Evolutionary conservation across 495 filamentous ascomycete species (phyloP).

Genomic region (Emericellopsis terricola): DNA sequence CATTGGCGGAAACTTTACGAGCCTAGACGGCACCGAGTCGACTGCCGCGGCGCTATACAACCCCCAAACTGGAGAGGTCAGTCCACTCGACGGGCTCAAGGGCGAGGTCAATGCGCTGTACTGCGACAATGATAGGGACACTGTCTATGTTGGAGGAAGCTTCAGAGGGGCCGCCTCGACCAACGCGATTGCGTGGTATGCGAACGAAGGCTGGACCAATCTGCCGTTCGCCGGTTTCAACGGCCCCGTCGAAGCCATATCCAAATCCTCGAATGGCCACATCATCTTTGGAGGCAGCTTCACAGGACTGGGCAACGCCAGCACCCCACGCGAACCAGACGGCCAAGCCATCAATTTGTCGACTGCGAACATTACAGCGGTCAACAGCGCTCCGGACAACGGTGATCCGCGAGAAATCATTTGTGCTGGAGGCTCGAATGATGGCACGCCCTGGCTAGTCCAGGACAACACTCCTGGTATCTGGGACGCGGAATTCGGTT

Average conservation of each 20-base stretch:
- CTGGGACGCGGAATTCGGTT: constrained; percentile 71
- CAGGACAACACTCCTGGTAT: constrained; percentile 62
- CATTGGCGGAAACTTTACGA: constrained; percentile 93
- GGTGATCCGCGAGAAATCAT: constrained; percentile 68
- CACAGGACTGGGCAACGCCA: constrained; percentile 71
- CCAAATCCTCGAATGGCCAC: constrained; percentile 57
- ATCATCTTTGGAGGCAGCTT: constrained; percentile 91
- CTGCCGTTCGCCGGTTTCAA: constrained; percentile 89
- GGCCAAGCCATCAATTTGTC: constrained; percentile 71
- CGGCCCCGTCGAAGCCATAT: constrained; percentile 76
- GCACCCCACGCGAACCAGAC: constrained; percentile 34
- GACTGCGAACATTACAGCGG: constrained; percentile 52
- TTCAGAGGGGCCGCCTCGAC: constrained; percentile 64
- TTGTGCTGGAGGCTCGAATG: constrained; percentile 49
- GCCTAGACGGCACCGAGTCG: constrained; percentile 55
- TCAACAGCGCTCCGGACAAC: constrained; percentile 40
- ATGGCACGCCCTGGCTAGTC: constrained; percentile 70
- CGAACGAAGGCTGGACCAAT: constrained; percentile 57
- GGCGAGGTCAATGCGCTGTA: constrained; percentile 65
- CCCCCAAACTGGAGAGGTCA: constrained; percentile 44
- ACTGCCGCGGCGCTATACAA: constrained; percentile 69
- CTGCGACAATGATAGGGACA: constrained; percentile 68
- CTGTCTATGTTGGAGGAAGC: constrained; percentile 79
- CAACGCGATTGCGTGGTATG: constrained; percentile 77
- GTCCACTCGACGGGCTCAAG: constrained; percentile 55